Conservation (phyloP, 2,329 filamentous ascomycete genomes). For the Ophiostoma himal-ulmi region DNA sequence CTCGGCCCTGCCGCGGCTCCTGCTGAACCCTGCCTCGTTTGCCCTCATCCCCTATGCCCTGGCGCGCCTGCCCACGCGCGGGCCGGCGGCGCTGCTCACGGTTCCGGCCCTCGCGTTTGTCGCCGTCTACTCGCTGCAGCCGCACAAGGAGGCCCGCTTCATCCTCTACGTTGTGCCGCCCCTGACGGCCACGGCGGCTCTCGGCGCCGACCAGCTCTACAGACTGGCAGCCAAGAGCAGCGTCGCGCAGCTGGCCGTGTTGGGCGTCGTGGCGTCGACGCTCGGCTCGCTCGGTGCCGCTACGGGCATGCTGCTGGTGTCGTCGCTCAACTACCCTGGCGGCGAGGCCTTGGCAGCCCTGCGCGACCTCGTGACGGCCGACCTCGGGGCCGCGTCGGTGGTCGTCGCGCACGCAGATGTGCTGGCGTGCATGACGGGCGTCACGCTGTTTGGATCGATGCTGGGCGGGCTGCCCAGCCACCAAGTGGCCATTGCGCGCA, state of each 20-base stretch:
- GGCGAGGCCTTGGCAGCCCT: conserved; percentile 65
- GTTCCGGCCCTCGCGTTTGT: conserved; percentile 68
- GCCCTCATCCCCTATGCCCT: conserved; percentile 52
- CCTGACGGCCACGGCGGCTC: conserved; percentile 69
- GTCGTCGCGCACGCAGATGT: conserved; percentile 58
- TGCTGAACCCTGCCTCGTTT: conserved; percentile 68
- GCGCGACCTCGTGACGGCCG: conserved; percentile 38
- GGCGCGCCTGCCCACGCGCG: conserved; percentile 41
- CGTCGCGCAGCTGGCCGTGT: conserved; percentile 54
- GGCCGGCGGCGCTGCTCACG: conserved; percentile 45
- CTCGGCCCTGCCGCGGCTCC: conserved; percentile 71
- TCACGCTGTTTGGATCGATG: conserved; percentile 58
- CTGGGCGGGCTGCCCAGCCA: conserved; percentile 24
- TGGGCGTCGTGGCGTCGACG: conserved; percentile 49
- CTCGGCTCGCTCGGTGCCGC: conserved; percentile 48
- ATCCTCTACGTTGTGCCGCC: conserved; percentile 81
- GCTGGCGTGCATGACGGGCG: conserved; percentile 63
- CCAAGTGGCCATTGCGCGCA: conserved; percentile 8
- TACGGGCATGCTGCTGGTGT: conserved; percentile 65
- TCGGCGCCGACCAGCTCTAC: conserved; percentile 62
- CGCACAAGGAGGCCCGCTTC: conserved; percentile 85
- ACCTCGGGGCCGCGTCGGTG: conserved; percentile 29
- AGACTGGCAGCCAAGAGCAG: conserved; percentile 41
- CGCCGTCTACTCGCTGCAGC: conserved; percentile 75
- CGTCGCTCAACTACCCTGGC: conserved; percentile 88